A percentile compares a stretch with the other conserved stretches of the same genome.
Evolutionary conservation across 2,329 filamentous ascomycete genomes (phyloP).

Genomic region (Sclerotinia subarctica): DNA sequence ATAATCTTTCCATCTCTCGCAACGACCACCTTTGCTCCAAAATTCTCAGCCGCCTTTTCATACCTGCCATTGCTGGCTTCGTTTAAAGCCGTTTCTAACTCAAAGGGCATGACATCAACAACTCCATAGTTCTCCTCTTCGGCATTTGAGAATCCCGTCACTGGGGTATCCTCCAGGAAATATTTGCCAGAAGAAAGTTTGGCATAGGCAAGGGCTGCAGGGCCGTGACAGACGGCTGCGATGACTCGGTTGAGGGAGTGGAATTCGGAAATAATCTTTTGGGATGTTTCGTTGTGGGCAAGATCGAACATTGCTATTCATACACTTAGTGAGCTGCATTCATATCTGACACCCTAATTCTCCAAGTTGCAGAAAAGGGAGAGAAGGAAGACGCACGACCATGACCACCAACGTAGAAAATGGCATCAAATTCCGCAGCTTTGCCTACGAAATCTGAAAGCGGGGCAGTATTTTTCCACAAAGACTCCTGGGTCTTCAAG

Average conservation of each 20-base stretch:
- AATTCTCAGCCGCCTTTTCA: slow-evolving; percentile 52
- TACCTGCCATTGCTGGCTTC: slow-evolving; percentile 52
- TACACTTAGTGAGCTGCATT: background rate
- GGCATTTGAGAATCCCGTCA: slow-evolving; percentile 57
- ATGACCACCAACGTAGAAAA: slow-evolving; percentile 59
- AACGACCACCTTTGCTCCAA: slow-evolving; percentile 40
- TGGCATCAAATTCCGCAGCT: slow-evolving; percentile 51
- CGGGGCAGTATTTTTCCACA: slow-evolving; percentile 55
- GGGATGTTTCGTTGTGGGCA: slow-evolving; percentile 52
- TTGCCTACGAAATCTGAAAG: slow-evolving; percentile 47
- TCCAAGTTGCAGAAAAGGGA: background rate
- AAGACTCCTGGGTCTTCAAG: slow-evolving; percentile 45
- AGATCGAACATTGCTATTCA: slow-evolving; percentile 41
- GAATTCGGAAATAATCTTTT: slow-evolving; percentile 61
- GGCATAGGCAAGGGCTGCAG: slow-evolving; percentile 57
- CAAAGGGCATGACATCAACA: slow-evolving; percentile 52
- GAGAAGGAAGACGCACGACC: slow-evolving; percentile 45
- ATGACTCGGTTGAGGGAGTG: slow-evolving; percentile 59
- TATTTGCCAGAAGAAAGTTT: slow-evolving; percentile 50
- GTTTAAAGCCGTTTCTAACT: slow-evolving; percentile 54
- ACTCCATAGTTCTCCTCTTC: slow-evolving; percentile 47
- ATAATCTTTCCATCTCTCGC: slow-evolving; percentile 40
- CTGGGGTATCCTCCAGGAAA: slow-evolving; percentile 54
- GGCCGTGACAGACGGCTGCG: slow-evolving; percentile 67
- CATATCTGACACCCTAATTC: background rate